phyloP scores from a whole-genome alignment of 2,329 filamentous ascomycete species.

The Epichloe baconii region DNA sequence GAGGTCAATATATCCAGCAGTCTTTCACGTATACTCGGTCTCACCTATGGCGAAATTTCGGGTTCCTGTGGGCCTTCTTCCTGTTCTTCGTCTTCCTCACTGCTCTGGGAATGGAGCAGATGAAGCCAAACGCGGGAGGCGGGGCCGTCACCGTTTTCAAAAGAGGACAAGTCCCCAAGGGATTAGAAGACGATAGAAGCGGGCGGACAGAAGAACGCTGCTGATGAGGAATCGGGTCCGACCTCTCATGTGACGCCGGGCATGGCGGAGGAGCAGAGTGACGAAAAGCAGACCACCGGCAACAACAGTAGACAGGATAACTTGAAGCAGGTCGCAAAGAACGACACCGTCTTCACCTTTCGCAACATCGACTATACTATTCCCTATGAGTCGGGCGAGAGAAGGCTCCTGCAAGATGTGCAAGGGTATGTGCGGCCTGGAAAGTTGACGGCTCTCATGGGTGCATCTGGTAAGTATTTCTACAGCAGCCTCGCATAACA shows the following conservation, averaged over 20 bases:
- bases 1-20: constrained; percentile 40
- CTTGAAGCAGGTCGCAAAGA: constrained; percentile 41
- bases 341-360: constrained; percentile 45
- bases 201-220: constrained; percentile 29
- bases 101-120: constrained; percentile 52
- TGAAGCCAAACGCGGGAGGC: constrained; percentile 47
- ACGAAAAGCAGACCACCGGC: constrained; percentile 15
- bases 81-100: constrained; percentile 64
- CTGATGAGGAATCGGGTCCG: constrained; percentile 36
- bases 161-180: constrained; percentile 47
- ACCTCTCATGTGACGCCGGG: constrained; percentile 43
- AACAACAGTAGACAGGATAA: constrained; percentile 13
- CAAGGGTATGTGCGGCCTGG: constrained; percentile 79
- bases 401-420: constrained; percentile 60
- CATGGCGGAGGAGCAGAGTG: constrained; percentile 28
- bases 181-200: constrained; percentile 42
- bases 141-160: constrained; percentile 50
- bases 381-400: constrained; percentile 46
- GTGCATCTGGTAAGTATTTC: constrained; percentile 27
- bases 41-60: constrained; percentile 65
- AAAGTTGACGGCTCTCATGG: constrained; percentile 70
- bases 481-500: not conserved
- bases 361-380: constrained; percentile 37
- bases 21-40: constrained; percentile 40
- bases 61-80: constrained; percentile 62